Evolutionary conservation across 2,329 filamentous ascomycete genomes (phyloP).

Genomic region (Cyphellophora europaea): DNA sequence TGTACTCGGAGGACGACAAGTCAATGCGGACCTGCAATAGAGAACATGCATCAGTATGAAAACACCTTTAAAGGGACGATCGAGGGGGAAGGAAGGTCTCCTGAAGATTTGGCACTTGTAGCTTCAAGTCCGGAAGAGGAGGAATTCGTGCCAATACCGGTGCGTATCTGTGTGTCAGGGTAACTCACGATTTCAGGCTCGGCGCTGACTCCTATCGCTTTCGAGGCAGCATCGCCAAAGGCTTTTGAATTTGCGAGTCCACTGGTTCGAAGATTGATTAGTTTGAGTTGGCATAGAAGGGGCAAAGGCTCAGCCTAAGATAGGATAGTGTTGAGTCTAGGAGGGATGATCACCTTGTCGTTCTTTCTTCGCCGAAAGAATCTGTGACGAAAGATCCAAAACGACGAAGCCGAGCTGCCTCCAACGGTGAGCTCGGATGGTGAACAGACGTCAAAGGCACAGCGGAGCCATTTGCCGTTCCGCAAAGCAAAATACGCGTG

Average conservation of each 20-base stretch:
- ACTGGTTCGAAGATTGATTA: too few relatives aligned
- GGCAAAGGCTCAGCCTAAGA: too few relatives aligned
- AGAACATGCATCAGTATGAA: too few relatives aligned
- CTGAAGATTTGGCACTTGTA: too few relatives aligned
- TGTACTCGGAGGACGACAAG: slow-evolving; percentile 72
- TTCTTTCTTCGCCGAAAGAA: slow-evolving; percentile 94
- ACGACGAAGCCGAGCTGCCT: slow-evolving; percentile 72
- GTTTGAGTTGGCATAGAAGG: too few relatives aligned
- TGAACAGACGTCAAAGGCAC: slow-evolving; percentile 82
- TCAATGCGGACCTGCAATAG: slow-evolving; percentile 69
- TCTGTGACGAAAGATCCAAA: slow-evolving; percentile 87
- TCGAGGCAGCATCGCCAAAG: slow-evolving; percentile 86
- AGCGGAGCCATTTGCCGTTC: slow-evolving; percentile 70
- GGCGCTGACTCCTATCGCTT: slow-evolving; percentile 86
- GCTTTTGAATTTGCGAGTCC: slow-evolving; percentile 89
- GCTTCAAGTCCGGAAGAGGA: too few relatives aligned
- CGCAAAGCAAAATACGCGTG: slow-evolving; percentile 81
- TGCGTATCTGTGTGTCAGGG: too few relatives aligned
- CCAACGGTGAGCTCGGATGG: slow-evolving; percentile 77
- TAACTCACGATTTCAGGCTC: slow-evolving; percentile 90
- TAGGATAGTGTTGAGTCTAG: too few relatives aligned
- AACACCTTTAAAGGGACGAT: too few relatives aligned
- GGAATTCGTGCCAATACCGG: too few relatives aligned
- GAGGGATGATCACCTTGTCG: too few relatives aligned
- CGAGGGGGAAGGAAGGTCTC: too few relatives aligned